phyloP scores from a whole-genome alignment of 306 rosid species.

The Quercus parvula region DNA sequence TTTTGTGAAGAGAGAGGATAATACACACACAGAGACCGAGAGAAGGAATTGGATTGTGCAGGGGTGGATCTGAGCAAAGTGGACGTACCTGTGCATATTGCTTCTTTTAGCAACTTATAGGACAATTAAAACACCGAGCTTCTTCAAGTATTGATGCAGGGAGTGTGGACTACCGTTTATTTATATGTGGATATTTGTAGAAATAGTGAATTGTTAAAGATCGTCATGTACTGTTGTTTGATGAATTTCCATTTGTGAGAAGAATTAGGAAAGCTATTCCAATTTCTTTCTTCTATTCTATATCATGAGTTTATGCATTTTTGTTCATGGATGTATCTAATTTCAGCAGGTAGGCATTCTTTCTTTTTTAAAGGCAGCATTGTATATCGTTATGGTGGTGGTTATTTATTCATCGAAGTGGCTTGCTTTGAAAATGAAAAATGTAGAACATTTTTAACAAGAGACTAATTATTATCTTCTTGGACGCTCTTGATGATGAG shows the following conservation, averaged over 20 bases:
- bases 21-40: background rate
- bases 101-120: slow-evolving; percentile 33
- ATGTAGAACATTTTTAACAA: background rate
- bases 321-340: background rate
- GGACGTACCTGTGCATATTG: slow-evolving; percentile 21
- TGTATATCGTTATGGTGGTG: background rate
- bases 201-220: slow-evolving; percentile 24
- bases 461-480: background rate
- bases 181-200: slow-evolving; percentile 31
- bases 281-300: background rate
- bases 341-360: background rate
- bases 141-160: slow-evolving; percentile 36
- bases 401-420: background rate
- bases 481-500: background rate
- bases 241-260: background rate
- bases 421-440: background rate
- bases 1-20: slow-evolving; percentile 39
- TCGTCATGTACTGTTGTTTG: slow-evolving; percentile 7
- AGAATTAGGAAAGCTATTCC: slow-evolving; percentile 24
- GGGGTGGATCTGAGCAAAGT: slow-evolving; percentile 19
- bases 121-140: slow-evolving; percentile 11
- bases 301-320: background rate
- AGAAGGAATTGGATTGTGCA: background rate
- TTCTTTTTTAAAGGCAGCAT: no score
- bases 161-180: slow-evolving; percentile 28